phyloP scores from a whole-genome alignment of 2,329 filamentous ascomycete species.

The Colletotrichum abscissum region DNA sequence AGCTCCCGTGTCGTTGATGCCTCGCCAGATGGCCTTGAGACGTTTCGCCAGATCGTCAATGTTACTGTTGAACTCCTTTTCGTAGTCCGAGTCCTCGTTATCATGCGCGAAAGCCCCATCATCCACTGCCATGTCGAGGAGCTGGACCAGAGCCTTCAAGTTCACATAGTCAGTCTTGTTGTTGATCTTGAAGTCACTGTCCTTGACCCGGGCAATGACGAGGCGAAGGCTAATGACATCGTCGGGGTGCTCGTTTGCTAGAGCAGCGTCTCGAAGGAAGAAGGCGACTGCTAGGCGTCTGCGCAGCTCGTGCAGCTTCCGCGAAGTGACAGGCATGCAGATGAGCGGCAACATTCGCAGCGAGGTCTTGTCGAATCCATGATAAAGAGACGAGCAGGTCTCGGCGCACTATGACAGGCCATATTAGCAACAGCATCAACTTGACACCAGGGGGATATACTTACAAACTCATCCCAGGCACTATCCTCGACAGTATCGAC shows the following conservation, averaged over 20 bases:
- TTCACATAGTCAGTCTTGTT: slow-evolving; percentile 74
- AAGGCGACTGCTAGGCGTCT: slow-evolving; percentile 74
- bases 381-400: slow-evolving; percentile 59
- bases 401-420: slow-evolving; percentile 57
- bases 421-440: slow-evolving; percentile 20
- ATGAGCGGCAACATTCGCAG: slow-evolving; percentile 69
- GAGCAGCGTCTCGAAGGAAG: slow-evolving; percentile 63
- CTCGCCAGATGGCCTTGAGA: slow-evolving; percentile 67
- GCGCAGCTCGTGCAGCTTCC: slow-evolving; percentile 68
- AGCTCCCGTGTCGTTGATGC: slow-evolving; percentile 80
- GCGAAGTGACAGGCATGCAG: slow-evolving; percentile 65
- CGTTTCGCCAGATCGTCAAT: slow-evolving; percentile 74
- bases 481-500: slow-evolving; percentile 51
- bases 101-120: slow-evolving; percentile 57
- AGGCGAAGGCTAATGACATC: slow-evolving; percentile 53
- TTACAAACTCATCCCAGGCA: slow-evolving; percentile 56
- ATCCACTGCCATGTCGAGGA: slow-evolving; percentile 82
- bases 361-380: slow-evolving; percentile 57
- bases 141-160: slow-evolving; percentile 71
- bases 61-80: slow-evolving; percentile 71
- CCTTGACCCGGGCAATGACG: slow-evolving; percentile 58
- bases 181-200: slow-evolving; percentile 62
- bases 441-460: slow-evolving; percentile 37
- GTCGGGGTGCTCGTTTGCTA: slow-evolving; percentile 55
- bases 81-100: slow-evolving; percentile 43